Evolutionary conservation across 371 early-diverging fungal genomes (phyloP), one percentile per base, ranked within the genome.

Genomic region (Mucor irregularis): DNA sequence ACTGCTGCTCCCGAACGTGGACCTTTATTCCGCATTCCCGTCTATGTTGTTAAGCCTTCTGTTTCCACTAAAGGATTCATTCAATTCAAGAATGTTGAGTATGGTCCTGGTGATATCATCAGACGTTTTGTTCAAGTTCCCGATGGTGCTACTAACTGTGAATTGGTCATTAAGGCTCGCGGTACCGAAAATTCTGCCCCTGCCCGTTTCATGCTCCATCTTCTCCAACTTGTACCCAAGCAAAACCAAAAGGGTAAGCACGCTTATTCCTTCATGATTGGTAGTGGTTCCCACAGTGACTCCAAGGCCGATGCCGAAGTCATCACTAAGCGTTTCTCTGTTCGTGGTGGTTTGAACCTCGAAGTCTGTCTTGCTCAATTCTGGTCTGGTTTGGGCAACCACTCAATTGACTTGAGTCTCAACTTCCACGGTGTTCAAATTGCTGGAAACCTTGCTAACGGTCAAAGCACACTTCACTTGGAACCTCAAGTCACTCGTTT

Each of bases 41-140:
- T 97, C 25, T 91, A 93, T 4, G 91, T 97, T 16, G 85, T 87
- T 53, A 96, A 95, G 74, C 94, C 96, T 5, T 68, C 74, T 16
- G 61, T 64, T 19, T 68, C 83, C 16, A 56, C 62, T 14, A 70
- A 77, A 13, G 81, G 83, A 0, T 79, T 81, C 4, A 64, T 80
- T 46, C 67, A 69, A 25, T 88, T 82, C 62, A 65, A 79, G 19
- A 70, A 80, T 17, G 63, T 91, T 28, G 75, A 80, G 28, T 92
- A 92, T 55, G 77, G 76, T 1, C 90, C 94, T 21, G 95, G 95
- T 14, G 77, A 82, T 22, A 85, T 95, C 48, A 78, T 83, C 56
- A 86, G 98, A 39, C 79, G 82, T 21, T 93, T 93, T 58, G 69
- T 97, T 19, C 82, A 72, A 28, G 94, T 93, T 2, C 97, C 98